These are phyloP conservation scores for Fragilariopsis cylindrus DNA, from an alignment of 108 stramenopile species.

Conservation along the genomic window DNA sequence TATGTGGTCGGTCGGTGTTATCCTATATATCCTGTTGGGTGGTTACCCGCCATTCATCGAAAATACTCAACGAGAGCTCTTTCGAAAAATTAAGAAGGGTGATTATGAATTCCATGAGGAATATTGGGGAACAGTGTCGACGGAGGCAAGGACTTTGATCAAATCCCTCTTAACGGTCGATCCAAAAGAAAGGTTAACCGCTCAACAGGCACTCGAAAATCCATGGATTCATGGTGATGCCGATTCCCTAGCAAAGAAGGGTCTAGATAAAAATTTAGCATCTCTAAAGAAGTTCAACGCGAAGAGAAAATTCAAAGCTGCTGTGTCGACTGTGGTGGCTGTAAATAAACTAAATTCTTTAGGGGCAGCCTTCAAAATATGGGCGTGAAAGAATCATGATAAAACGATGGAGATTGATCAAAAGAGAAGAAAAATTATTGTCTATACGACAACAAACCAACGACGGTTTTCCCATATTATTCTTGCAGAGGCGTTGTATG, in stretches of 20 bases:
- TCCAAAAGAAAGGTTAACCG: slow-evolving; percentile 58
- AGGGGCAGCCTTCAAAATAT: slow-evolving; percentile 12
- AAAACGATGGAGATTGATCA: neutral
- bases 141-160: slow-evolving; percentile 89
- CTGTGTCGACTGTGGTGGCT: slow-evolving; percentile 71
- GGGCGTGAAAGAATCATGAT: neutral
- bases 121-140: slow-evolving; percentile 81
- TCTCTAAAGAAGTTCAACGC: slow-evolving; percentile 83
- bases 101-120: slow-evolving; percentile 87
- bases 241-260: slow-evolving; percentile 53
- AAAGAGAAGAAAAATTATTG: neutral
- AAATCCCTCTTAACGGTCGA: slow-evolving; percentile 67
- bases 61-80: slow-evolving; percentile 76
- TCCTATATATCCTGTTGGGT: slow-evolving; percentile 96
- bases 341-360: slow-evolving; percentile 53
- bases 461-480: neutral
- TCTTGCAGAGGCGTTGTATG: neutral
- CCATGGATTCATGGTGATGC: slow-evolving; percentile 81
- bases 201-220: slow-evolving; percentile 68
- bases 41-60: slow-evolving; percentile 92
- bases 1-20: slow-evolving; percentile 97
- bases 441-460: neutral
- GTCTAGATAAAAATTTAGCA: slow-evolving; percentile 63
- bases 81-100: slow-evolving; percentile 79
- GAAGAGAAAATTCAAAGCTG: slow-evolving; percentile 84